These are phyloP conservation scores for Nematodospora anomalae DNA, from an alignment of 1,139 yeast species.

Conservation along the genomic window DNA sequence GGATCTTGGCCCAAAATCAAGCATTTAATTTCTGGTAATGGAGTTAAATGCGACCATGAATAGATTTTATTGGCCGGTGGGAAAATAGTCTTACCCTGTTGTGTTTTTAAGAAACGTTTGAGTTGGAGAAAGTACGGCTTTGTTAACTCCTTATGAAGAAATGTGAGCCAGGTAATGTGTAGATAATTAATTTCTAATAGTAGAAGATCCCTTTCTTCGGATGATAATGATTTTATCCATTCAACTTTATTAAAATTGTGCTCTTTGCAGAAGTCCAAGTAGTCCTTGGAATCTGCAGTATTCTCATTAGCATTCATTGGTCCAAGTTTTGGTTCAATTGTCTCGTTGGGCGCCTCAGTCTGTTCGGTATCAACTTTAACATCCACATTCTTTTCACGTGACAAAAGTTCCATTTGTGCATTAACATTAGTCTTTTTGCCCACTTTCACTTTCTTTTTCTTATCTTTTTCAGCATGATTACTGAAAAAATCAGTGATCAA, in stretches of 20 bases:
- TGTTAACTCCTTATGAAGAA: conserved; percentile 68
- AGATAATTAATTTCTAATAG: conserved; percentile 67
- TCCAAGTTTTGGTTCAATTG: not conserved
- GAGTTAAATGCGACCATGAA: conserved; percentile 90
- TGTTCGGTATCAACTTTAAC: not conserved
- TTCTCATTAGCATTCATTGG: conserved; percentile 1
- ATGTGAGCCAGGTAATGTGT: conserved; percentile 76
- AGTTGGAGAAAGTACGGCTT: conserved; percentile 83
- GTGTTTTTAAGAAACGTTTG: conserved; percentile 55
- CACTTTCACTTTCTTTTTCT: conserved; percentile 2
- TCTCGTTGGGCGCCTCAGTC: not conserved
- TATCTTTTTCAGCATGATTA: conserved; percentile 4
- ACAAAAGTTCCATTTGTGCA: not conserved
- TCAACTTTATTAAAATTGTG: conserved; percentile 46
- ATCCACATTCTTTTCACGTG: not conserved
- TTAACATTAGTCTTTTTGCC: not conserved
- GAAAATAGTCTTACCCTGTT: conserved; percentile 52
- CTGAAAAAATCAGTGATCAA: conserved; percentile 16
- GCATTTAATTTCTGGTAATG: conserved; percentile 71
- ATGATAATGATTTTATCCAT: conserved; percentile 56
- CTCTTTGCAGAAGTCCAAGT: conserved; percentile 18
- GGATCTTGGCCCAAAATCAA: conserved; percentile 95
- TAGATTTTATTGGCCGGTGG: conserved; percentile 82
- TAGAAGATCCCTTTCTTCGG: conserved; percentile 55
- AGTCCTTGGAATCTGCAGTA: conserved; percentile 3